phyloP scores from a whole-genome alignment of 2,329 filamentous ascomycete species.

The Raffaelea deltoideospora region DNA sequence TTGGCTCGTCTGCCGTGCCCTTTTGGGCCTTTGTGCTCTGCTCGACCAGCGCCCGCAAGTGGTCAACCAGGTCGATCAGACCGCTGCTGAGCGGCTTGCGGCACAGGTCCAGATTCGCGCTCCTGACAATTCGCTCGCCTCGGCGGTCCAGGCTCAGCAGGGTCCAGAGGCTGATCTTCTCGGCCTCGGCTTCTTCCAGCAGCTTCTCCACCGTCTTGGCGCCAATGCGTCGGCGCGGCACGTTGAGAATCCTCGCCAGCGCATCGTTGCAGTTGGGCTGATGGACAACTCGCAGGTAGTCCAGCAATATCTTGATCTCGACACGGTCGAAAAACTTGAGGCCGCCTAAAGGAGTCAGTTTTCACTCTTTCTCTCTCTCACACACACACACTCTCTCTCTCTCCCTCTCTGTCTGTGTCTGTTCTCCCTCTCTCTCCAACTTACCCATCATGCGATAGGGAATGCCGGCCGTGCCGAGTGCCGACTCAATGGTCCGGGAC shows the following conservation, averaged over 20 bases:
- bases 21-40: background rate
- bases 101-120: constrained; percentile 33
- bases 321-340: constrained; percentile 81
- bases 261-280: constrained; percentile 82
- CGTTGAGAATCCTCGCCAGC: constrained; percentile 68
- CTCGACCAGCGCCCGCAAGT: background rate
- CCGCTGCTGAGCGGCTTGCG: constrained; percentile 38
- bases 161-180: constrained; percentile 58
- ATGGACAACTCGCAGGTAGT: constrained; percentile 75
- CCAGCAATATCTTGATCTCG: constrained; percentile 75
- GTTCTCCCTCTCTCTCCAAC: constrained; percentile 8
- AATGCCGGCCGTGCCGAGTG: constrained; percentile 65
- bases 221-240: constrained; percentile 67
- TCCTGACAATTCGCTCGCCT: constrained; percentile 29
- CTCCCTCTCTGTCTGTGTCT: background rate
- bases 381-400: background rate
- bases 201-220: constrained; percentile 61
- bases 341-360: constrained; percentile 32
- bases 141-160: constrained; percentile 45
- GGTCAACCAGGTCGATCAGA: constrained; percentile 25
- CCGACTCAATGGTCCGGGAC: constrained; percentile 73
- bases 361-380: background rate
- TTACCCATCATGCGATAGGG: constrained; percentile 79
- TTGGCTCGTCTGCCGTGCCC: background rate
- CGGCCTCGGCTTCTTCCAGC: constrained; percentile 59